Conservation (phyloP, 441 rosid genomes). For the Gossypium schwendimanii region DNA sequence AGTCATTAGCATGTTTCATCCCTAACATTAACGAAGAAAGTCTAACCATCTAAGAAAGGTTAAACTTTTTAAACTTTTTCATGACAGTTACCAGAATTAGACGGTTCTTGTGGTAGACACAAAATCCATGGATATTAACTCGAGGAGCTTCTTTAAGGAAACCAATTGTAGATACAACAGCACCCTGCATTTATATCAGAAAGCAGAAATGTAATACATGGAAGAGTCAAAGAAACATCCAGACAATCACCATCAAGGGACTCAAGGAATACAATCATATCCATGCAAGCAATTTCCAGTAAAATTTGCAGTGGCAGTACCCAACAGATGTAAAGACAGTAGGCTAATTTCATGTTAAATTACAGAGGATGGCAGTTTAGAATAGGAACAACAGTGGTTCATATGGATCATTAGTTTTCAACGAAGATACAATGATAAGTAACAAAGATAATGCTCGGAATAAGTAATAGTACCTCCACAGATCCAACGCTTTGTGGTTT, state of each 20-base stretch:
- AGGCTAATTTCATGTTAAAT: not conserved
- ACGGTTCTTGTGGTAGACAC: constrained; percentile 87
- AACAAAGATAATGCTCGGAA: not conserved
- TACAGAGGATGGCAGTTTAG: not conserved
- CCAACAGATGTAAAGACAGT: not conserved
- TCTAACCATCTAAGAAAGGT: not conserved
- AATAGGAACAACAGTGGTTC: not conserved
- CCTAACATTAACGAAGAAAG: not conserved
- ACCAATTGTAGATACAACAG: constrained; percentile 78
- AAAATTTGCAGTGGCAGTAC: not conserved
- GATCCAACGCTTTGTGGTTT: constrained; percentile 65
- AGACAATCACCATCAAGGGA: not conserved
- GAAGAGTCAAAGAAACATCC: not conserved
- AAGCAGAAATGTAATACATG: constrained; percentile 7
- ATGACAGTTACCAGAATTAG: constrained; percentile 58
- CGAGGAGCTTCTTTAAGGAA: constrained; percentile 90
- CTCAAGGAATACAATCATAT: not conserved
- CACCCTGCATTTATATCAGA: constrained; percentile 46
- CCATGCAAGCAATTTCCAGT: not conserved
- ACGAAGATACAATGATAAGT: not conserved
- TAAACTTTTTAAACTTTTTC: not conserved
- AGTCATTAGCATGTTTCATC: not conserved
- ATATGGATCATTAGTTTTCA: not conserved
- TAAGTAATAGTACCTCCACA: constrained; percentile 41
- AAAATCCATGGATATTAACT: constrained; percentile 68